phyloP scores from a whole-genome alignment of 208 protist genomes.

The Trichomonas vaginalis region DNA sequence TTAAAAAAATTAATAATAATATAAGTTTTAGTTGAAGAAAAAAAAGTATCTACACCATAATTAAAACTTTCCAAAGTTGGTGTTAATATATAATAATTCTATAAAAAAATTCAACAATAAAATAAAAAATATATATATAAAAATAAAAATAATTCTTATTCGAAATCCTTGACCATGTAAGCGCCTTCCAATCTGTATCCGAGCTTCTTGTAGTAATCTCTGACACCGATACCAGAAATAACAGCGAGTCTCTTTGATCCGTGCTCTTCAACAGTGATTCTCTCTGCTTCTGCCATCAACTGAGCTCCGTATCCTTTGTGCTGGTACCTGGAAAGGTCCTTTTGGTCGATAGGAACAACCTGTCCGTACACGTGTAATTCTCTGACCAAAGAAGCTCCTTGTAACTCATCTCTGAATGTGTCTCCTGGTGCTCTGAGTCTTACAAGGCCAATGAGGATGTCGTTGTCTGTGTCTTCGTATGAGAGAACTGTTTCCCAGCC shows the following conservation, averaged over 20 bases:
- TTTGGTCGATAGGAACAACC: constrained; percentile 48
- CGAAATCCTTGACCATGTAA: constrained; percentile 46
- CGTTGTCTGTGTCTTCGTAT: constrained; percentile 65
- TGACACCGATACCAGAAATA: constrained; percentile 83
- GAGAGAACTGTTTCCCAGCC: constrained; percentile 69
- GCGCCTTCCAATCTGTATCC: constrained; percentile 60
- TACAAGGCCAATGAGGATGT: constrained; percentile 64
- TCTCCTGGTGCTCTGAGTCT: constrained; percentile 35
- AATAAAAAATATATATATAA: too few species aligned
- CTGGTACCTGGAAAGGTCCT: constrained; percentile 60
- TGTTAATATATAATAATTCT: too few species aligned
- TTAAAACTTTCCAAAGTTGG: too few species aligned
- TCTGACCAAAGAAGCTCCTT: constrained; percentile 53
- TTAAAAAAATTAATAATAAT: too few species aligned
- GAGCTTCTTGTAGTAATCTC: constrained; percentile 80
- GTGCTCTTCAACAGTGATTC: constrained; percentile 62
- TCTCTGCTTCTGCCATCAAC: constrained; percentile 80
- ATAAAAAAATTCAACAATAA: too few species aligned
- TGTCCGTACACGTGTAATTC: constrained; percentile 85
- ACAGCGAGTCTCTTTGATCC: constrained; percentile 72
- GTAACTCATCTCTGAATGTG: constrained; percentile 63
- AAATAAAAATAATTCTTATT: too few species aligned
- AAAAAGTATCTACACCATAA: too few species aligned
- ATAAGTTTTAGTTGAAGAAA: too few species aligned
- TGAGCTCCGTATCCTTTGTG: constrained; percentile 68